Conservation (phyloP, 169 alveolate genomes). For the Plasmodium blacklocki region DNA sequence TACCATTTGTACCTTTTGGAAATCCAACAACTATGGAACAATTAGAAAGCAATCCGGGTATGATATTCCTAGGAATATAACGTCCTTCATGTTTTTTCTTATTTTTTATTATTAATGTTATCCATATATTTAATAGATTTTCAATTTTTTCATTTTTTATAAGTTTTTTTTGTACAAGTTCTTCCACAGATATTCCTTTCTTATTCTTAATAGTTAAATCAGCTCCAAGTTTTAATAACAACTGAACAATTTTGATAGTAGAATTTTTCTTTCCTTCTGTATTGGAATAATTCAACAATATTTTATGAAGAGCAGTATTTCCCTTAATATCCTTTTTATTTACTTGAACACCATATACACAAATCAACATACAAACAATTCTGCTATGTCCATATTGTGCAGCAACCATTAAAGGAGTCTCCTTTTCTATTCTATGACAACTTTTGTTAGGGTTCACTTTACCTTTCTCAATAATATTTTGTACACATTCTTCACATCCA, state of each 20-base stretch:
- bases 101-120: slow-evolving; percentile 28
- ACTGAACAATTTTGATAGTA: slow-evolving; percentile 32
- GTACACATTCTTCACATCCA: slow-evolving; percentile 82
- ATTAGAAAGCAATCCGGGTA: slow-evolving; percentile 79
- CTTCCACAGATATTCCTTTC: slow-evolving; percentile 78
- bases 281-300: slow-evolving; percentile 56
- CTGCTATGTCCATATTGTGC: slow-evolving; percentile 86
- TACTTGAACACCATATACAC: slow-evolving; percentile 85
- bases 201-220: slow-evolving; percentile 74
- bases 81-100: slow-evolving; percentile 14
- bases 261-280: slow-evolving; percentile 17
- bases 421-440: slow-evolving; percentile 77
- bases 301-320: slow-evolving; percentile 86
- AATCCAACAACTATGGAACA: slow-evolving; percentile 78
- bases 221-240: slow-evolving; percentile 81
- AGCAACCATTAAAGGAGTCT: slow-evolving; percentile 91
- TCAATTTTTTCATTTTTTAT: slow-evolving; percentile 66
- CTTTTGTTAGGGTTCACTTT: slow-evolving; percentile 80
- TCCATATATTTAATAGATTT: slow-evolving; percentile 69
- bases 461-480: slow-evolving; percentile 80
- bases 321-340: slow-evolving; percentile 87
- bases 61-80: slow-evolving; percentile 29
- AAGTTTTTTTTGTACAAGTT: slow-evolving; percentile 31
- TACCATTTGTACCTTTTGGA: slow-evolving; percentile 14
- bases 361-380: slow-evolving; percentile 82